Conservation (phyloP, 306 rosid species). For the Cicer pinnatifidum region DNA sequence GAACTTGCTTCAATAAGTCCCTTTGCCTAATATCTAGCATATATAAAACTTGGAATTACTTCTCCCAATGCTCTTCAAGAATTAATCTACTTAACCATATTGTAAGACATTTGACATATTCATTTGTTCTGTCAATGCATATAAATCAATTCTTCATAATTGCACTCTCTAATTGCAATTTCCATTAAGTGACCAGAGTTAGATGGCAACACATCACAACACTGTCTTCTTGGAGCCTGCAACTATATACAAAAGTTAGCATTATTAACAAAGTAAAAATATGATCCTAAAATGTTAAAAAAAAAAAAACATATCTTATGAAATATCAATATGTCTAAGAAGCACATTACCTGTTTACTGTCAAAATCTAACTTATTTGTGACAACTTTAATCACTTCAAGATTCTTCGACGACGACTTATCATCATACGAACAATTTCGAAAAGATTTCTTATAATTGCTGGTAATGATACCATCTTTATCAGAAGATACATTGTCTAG, state of each 20-base stretch:
- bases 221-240: conserved; percentile 77
- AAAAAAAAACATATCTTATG: not conserved
- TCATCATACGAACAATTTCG: conserved; percentile 58
- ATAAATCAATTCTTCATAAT: conserved; percentile 63
- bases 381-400: conserved; percentile 63
- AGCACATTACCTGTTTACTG: conserved; percentile 60
- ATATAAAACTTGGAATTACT: not conserved
- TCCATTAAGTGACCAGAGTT: conserved; percentile 53
- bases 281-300: not conserved
- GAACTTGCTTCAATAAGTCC: not conserved
- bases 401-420: conserved; percentile 49
- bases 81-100: not conserved
- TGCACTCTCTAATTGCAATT: conserved; percentile 75
- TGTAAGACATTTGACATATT: not conserved
- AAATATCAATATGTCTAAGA: not conserved
- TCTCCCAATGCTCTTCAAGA: not conserved
- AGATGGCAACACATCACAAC: conserved; percentile 71
- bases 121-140: conserved; percentile 50
- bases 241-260: conserved; percentile 50
- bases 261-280: conserved; percentile 10
- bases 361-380: conserved; percentile 63
- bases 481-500: conserved; percentile 49
- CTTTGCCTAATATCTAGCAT: not conserved
- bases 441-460: conserved; percentile 53
- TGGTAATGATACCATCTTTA: conserved; percentile 52